Evolutionary conservation across 176 grass and related monocot genomes (phyloP).

Genomic region (sorghum (Sorghum bicolor)): DNA sequence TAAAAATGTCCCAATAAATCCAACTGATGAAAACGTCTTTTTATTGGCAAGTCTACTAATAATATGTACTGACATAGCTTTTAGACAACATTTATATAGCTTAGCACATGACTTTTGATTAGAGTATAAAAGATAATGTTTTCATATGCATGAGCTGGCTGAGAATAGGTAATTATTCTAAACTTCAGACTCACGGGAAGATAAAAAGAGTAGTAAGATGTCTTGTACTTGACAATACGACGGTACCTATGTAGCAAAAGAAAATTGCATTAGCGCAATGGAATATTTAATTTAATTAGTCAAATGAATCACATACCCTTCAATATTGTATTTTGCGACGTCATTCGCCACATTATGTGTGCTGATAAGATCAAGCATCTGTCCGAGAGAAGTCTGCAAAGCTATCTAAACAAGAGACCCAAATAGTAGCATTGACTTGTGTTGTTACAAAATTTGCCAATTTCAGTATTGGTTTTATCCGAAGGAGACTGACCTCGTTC

Average conservation of each 20-base stretch:
- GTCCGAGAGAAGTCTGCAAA: conserved; percentile 53
- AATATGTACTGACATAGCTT: neutral
- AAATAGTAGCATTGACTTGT: neutral
- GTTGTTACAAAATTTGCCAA: neutral
- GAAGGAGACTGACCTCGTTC: conserved; percentile 31
- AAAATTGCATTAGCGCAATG: neutral
- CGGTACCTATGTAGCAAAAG: conserved; percentile 36
- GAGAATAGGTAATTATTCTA: neutral
- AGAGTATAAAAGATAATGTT: neutral
- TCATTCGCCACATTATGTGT: conserved; percentile 39
- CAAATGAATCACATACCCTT: conserved; percentile 37
- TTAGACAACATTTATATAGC: neutral
- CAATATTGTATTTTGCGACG: conserved; percentile 46
- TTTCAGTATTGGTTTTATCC: neutral
- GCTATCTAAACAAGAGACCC: conserved; percentile 27
- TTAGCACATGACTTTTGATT: neutral
- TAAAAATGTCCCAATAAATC: neutral
- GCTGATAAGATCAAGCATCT: conserved; percentile 62
- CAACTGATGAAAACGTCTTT: neutral
- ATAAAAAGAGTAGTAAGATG: conserved; percentile 64
- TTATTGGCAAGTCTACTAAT: neutral
- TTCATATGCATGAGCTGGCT: neutral
- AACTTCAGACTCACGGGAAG: conserved; percentile 47
- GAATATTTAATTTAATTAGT: neutral
- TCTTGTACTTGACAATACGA: conserved; percentile 66